Percentiles rank a stretch among this genome's conserved stretches.
These are phyloP conservation scores for Dunaliella sp. DNA, from an alignment of 139 green algal species.

Conservation along the genomic window DNA sequence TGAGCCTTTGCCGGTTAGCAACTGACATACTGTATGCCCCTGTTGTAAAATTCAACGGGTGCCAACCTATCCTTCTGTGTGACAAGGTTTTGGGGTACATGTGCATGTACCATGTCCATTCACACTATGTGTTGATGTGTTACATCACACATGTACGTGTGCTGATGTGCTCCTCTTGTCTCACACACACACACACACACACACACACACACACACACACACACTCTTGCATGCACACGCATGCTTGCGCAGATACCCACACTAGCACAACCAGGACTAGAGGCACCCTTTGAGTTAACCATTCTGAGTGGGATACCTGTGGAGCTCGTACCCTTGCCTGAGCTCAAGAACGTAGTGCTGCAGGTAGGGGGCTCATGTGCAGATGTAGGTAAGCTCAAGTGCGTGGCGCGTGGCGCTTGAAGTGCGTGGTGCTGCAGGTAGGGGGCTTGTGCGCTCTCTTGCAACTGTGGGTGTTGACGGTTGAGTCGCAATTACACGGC, in stretches of 20 bases:
- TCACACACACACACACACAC: not conserved
- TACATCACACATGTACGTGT: not conserved
- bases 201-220: not conserved
- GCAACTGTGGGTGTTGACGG: too few species aligned
- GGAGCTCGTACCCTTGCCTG: slow-evolving; percentile 47
- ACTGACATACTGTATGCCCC: too few species aligned
- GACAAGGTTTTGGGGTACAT: too few species aligned
- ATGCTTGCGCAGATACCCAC: slow-evolving; percentile 13
- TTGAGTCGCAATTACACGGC: too few species aligned
- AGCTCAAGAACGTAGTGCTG: slow-evolving; percentile 37
- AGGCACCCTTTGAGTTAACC: slow-evolving; percentile 50
- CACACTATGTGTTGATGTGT: too few species aligned
- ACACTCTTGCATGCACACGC: not conserved
- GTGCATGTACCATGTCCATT: too few species aligned
- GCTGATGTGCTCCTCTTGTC: not conserved
- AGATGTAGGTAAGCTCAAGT: slow-evolving; percentile 1
- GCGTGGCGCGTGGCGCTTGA: too few species aligned
- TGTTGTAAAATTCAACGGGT: too few species aligned
- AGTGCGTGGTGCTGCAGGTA: slow-evolving; percentile 26
- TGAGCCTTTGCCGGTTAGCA: too few species aligned
- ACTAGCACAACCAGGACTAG: slow-evolving; percentile 9
- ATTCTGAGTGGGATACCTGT: slow-evolving; percentile 43
- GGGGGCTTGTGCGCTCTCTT: too few species aligned
- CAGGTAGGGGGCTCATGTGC: not conserved
- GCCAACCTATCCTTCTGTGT: too few species aligned